Percentiles rank a stretch among this genome's conserved stretches.
Conservation (phyloP, 1,139 yeast genomes). For the Yamadazyma diospyri region DNA sequence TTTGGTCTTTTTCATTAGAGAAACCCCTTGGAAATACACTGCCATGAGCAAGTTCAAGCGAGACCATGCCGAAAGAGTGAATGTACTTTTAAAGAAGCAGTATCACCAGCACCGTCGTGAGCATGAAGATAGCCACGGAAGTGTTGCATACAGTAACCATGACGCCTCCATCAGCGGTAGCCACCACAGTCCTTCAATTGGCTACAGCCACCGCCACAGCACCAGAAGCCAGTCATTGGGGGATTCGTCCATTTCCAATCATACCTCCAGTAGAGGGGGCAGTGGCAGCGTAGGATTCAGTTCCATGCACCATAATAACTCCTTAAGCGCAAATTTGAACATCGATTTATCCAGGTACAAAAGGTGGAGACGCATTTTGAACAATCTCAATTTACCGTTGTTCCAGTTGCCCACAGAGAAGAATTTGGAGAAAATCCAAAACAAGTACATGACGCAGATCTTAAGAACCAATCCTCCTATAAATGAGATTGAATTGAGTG, state of each 20-base stretch:
- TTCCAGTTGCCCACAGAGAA: slow-evolving; percentile 41
- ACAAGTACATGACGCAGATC: slow-evolving; percentile 19
- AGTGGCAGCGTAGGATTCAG: slow-evolving; percentile 5
- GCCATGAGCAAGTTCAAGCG: slow-evolving; percentile 38
- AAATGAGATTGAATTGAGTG: slow-evolving; percentile 3
- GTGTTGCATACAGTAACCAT: slow-evolving; percentile 7
- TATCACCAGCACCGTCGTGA: slow-evolving; percentile 3
- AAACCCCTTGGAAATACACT: slow-evolving; percentile 68
- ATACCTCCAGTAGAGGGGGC: slow-evolving; percentile 6
- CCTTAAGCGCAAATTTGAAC: slow-evolving; percentile 14
- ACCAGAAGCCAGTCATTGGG: slow-evolving; percentile 13
- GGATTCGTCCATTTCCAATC: slow-evolving; percentile 13
- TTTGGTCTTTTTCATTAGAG: slow-evolving; percentile 70
- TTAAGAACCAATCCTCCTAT: slow-evolving; percentile 4
- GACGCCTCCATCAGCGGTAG: too few relatives aligned
- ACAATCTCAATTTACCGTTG: slow-evolving; percentile 38
- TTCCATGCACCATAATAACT: slow-evolving; percentile 7
- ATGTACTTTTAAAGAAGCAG: slow-evolving; percentile 15
- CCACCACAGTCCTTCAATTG: slow-evolving; percentile 11
- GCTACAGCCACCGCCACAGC: slow-evolving; percentile 7
- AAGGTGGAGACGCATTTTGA: slow-evolving; percentile 28
- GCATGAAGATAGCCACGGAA: slow-evolving; percentile 6
- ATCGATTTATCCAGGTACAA: slow-evolving; percentile 13
- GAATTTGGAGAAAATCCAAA: slow-evolving; percentile 26
- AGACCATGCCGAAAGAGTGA: slow-evolving; percentile 32